A percentile compares a stretch with the other conserved stretches of the same genome.
Conservation (phyloP, 2,329 filamentous ascomycete genomes). For the Leptographium radiaticola region DNA sequence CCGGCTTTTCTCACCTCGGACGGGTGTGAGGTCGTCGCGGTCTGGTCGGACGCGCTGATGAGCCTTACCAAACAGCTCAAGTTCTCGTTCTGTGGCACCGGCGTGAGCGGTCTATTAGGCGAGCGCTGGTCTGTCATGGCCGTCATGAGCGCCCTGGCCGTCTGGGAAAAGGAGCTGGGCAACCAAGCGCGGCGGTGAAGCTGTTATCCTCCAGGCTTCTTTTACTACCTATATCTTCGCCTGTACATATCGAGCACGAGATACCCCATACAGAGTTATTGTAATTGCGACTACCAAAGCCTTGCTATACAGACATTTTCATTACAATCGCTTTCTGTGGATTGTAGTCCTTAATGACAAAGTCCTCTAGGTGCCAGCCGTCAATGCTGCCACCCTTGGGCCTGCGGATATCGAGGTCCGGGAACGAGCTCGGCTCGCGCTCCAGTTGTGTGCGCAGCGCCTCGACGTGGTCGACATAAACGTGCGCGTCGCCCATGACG, state of each 20-base stretch:
- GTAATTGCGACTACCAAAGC: not conserved
- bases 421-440: conserved; percentile 71
- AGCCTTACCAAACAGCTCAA: conserved; percentile 21
- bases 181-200: conserved; percentile 1
- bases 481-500: conserved; percentile 96
- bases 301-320: conserved; percentile 82
- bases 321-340: conserved; percentile 88
- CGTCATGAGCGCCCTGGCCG: conserved; percentile 22
- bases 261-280: not conserved
- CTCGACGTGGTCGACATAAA: conserved; percentile 87
- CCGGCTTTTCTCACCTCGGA: conserved; percentile 17
- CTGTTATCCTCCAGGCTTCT: no score
- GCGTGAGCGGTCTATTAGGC: conserved; percentile 24
- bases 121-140: conserved; percentile 30
- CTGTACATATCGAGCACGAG: not conserved
- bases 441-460: conserved; percentile 70
- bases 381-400: conserved; percentile 63
- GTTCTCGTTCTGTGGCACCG: conserved; percentile 28
- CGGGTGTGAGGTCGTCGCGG: conserved; percentile 29
- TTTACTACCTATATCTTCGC: no score
- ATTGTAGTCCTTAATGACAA: conserved; percentile 75
- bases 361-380: conserved; percentile 80
- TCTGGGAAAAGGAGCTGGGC: conserved; percentile 15
- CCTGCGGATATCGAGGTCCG: conserved; percentile 58
- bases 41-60: conserved; percentile 20